Percentiles rank a stretch among this genome's conserved stretches.
These are phyloP conservation scores for Silene noctiflora DNA, from an alignment of 179 eudicot species.

Conservation along the genomic window DNA sequence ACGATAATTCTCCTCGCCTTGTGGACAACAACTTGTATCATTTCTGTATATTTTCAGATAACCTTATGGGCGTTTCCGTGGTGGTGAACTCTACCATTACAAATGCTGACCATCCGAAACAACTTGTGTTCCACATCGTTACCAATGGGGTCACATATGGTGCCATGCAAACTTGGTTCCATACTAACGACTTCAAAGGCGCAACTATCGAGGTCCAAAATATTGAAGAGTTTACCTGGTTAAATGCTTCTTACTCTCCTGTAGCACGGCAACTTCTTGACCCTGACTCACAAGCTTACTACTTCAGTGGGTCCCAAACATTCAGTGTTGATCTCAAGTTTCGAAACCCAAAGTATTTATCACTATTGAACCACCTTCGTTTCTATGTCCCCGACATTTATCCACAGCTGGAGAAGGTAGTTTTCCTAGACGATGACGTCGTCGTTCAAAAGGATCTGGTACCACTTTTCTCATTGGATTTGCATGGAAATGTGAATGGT, in stretches of 20 bases:
- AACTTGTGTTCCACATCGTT: constrained; percentile 72
- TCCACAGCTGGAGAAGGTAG: constrained; percentile 66
- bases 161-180: constrained; percentile 81
- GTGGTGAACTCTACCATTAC: constrained; percentile 69
- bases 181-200: constrained; percentile 52
- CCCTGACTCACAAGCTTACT: constrained; percentile 37
- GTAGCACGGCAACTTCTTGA: constrained; percentile 39
- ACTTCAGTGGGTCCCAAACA: constrained; percentile 44
- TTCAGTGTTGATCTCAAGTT: constrained; percentile 43
- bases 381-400: constrained; percentile 68
- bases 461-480: constrained; percentile 59
- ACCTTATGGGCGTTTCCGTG: constrained; percentile 56
- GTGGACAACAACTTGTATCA: constrained; percentile 68
- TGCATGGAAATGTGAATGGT: constrained; percentile 78
- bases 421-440: constrained; percentile 64
- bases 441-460: constrained; percentile 66
- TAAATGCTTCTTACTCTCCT: constrained; percentile 65
- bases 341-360: constrained; percentile 49
- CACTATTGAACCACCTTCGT: constrained; percentile 59
- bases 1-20: constrained; percentile 53
- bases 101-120: constrained; percentile 66
- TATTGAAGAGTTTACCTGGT: constrained; percentile 59
- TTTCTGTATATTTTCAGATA: constrained; percentile 73
- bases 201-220: constrained; percentile 55
- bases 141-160: constrained; percentile 58